Base-by-base conservation (phyloP, 2,329 filamentous ascomycete genomes). In the Cryphonectria parasitica region DNA sequence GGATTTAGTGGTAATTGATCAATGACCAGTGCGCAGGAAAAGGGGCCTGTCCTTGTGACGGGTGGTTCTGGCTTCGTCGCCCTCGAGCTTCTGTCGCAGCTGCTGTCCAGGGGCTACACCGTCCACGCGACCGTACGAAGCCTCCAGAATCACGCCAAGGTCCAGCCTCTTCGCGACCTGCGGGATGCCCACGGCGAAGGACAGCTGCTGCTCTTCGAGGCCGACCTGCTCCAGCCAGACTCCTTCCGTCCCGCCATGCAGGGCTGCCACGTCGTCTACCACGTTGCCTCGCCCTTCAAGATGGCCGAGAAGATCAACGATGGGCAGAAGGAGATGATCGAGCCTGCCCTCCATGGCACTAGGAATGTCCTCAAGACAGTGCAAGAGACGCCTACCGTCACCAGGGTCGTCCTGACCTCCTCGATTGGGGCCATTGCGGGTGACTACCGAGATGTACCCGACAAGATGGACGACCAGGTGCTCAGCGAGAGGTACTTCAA, bases 61-160 rank as follows among this genome's bases (percentile, higher is more conserved):
- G 89, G 88, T 62, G 89, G 89, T 58, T 88, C 85, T 28, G 87
- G 88, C 31, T 89, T 90, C 77, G 89, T 90, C 79, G 88, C 86
- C 1, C 79, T 90, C 34, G 88, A 90, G 75, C 34, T 74, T 28
- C 60, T 74, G 49, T 67, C 69, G 43, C 67, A 64, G 41, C 72
- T 74, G 17, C 68, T 74, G 7, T 41, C 45, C 19, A 52, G 43
- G 15, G 72, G 73, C 41, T 69, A 69, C 56, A 66, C 62, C 13
- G 73, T 74, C 41, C 72, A 69, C 64, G 56, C 72, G 2, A 74
- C 73, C 6, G 66, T 74, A 3, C 68, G 66, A 43, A 69, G 60
- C 25, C 68, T 74, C n/a, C 52, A 69, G n/a, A 71, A 68, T 25
- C 63, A 64, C 19, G 56, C 65, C 36, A 73, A 73, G 65, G 54